Conservation (phyloP, 2,329 filamentous ascomycete genomes). For the Xylariaceae sp. region DNA sequence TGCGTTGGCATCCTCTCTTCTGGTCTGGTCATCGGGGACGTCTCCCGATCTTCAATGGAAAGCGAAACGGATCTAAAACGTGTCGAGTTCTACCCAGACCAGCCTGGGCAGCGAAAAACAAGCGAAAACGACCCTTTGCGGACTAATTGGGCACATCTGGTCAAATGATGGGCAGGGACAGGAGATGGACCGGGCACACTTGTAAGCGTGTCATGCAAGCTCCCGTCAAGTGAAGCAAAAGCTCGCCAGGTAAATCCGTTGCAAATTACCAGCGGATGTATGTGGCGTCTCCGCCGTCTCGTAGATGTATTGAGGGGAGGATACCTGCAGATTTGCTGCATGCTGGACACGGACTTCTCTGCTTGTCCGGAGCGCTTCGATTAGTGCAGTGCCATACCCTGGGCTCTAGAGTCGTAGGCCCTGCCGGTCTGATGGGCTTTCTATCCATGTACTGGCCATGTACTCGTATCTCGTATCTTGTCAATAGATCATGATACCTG, state of each 20-base stretch:
- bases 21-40: neutral
- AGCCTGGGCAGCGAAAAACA: neutral
- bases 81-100: neutral
- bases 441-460: conserved; percentile 12
- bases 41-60: neutral
- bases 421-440: conserved; percentile 6
- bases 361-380: conserved; percentile 14
- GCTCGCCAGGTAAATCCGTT: conserved; percentile 35
- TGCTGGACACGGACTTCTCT: conserved; percentile 35
- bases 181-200: conserved; percentile 30
- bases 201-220: conserved; percentile 37
- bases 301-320: conserved; percentile 43
- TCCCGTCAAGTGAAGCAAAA: conserved; percentile 36
- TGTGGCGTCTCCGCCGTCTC: conserved; percentile 47
- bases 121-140: conserved; percentile 23
- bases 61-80: neutral
- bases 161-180: conserved; percentile 32
- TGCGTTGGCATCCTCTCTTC: neutral
- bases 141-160: conserved; percentile 23
- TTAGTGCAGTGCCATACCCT: conserved; percentile 5
- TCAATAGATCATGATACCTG: conserved; percentile 11
- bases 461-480: conserved; percentile 5
- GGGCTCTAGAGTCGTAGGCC: neutral
- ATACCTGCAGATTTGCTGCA: conserved; percentile 45
- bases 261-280: conserved; percentile 39